A percentile compares a stretch with the other conserved stretches of the same genome.
Evolutionary conservation across 768 basidiomycete genomes (phyloP).

Genomic region (Trametes cinnabarina): DNA sequence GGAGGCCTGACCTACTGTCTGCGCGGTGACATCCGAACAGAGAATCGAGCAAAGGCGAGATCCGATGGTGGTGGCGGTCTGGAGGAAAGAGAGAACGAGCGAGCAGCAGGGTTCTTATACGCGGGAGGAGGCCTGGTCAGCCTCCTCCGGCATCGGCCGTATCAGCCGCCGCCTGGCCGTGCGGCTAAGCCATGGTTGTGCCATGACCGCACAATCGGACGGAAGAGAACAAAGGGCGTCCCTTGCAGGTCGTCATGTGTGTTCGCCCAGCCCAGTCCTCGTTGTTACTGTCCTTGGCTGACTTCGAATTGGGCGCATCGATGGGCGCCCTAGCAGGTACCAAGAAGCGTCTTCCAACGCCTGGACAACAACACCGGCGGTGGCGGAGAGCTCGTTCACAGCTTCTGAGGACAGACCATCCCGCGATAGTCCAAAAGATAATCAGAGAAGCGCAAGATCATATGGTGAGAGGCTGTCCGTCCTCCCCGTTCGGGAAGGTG

Average conservation of each 20-base stretch:
- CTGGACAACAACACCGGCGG: neutral
- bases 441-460: constrained; percentile 8
- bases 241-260: neutral
- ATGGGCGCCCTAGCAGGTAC: constrained; percentile 3
- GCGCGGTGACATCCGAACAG: neutral
- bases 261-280: too few relatives aligned
- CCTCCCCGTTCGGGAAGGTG: neutral
- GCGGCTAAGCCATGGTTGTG: too few relatives aligned
- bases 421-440: neutral
- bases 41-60: neutral
- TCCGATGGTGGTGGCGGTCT: neutral
- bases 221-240: neutral
- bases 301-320: constrained; percentile 12
- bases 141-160: neutral
- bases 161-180: neutral
- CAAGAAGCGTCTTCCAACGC: neutral
- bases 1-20: neutral
- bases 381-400: neutral
- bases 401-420: neutral
- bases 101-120: constrained; percentile 1
- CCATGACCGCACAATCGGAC: too few relatives aligned
- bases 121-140: neutral
- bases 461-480: neutral
- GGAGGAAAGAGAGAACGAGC: neutral
- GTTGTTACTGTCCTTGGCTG: constrained; percentile 3